Evolutionary conservation across 129 eudicot genomes (phyloP).

Genomic region (Flaveria bidentis): DNA sequence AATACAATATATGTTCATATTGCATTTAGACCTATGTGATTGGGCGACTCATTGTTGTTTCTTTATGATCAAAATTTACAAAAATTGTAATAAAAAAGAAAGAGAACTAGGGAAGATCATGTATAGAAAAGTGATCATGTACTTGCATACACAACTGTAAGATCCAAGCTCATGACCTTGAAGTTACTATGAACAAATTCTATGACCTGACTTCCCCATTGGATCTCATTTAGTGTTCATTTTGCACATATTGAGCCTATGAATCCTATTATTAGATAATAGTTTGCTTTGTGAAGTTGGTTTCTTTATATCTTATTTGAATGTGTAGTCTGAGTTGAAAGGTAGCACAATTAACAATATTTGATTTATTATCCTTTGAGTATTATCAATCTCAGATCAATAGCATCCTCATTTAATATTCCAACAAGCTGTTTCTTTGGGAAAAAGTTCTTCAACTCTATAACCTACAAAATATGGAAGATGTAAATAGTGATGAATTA

Average conservation of each 20-base stretch:
- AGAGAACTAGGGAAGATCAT: neutral
- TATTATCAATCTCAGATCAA: too few relatives aligned
- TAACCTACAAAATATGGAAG: neutral
- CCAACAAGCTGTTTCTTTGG: neutral
- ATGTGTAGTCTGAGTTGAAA: neutral
- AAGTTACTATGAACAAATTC: neutral
- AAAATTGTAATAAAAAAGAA: neutral
- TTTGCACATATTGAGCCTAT: neutral
- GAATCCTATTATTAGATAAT: neutral
- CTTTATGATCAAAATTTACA: neutral
- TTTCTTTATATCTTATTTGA: neutral
- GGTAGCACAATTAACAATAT: neutral
- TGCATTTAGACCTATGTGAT: constrained; percentile 13
- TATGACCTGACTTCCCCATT: neutral
- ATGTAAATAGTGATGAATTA: neutral
- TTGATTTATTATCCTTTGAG: too few relatives aligned
- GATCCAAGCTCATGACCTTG: neutral
- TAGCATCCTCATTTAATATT: too few relatives aligned
- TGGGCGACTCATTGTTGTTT: neutral
- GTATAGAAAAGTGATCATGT: neutral
- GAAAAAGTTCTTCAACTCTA: neutral
- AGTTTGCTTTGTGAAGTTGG: constrained; percentile 2
- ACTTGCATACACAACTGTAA: constrained; percentile 1
- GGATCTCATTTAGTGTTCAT: neutral
- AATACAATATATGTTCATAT: neutral